Base-by-base conservation (phyloP, 441 rosid species). In the Gossypium lobatum region DNA sequence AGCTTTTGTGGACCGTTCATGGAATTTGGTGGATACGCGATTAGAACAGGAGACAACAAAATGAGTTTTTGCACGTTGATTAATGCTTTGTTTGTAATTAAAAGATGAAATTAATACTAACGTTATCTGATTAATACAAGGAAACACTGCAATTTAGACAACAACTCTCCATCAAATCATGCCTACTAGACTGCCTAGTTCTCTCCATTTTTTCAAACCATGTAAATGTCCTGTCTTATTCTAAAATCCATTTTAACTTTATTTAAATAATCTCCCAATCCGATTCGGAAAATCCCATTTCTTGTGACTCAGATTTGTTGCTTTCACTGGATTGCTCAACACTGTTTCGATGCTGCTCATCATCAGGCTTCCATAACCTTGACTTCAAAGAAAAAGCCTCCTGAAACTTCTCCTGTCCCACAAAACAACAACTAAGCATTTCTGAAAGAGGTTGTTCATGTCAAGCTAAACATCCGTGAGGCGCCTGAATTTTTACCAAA, bases 241-340 rank as follows among this genome's bases (percentile, higher is more conserved):
- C 42, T 53, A 9, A 20, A 45, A 17, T 8, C 23, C 62, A 10
- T 28, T 1, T 11, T 13, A 65, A 48, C 17, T 23, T 53, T n/a
- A 18, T 63, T 70, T 78, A 76, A 60, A 82, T 45, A 57, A 83
- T 63, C 73, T 73, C 79, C 85, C 79, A 83, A 28, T 76, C 85
- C 6, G 78, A 75, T 18, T 80, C 80, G 23, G 46, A 52, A 34
- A 25, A 25, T 20, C 62, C 76, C n/a, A 46, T 11, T 20, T 79
- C 76, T 31, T 23, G 48, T 68, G 45, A 17, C 23, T 75, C 60
- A 2, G 70, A 61, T 20, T 52, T 34, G 34, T 21, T 23, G 34
- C 26, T 21, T 45, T 20, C 17, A 45, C 7, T 17, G 59, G 79
- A 67, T 50, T 31, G 69, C 23, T 50, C 74, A 18, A 18, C 69